phyloP scores from a whole-genome alignment of 2,329 filamentous ascomycete species.

The Ceratocystis huliohia region DNA sequence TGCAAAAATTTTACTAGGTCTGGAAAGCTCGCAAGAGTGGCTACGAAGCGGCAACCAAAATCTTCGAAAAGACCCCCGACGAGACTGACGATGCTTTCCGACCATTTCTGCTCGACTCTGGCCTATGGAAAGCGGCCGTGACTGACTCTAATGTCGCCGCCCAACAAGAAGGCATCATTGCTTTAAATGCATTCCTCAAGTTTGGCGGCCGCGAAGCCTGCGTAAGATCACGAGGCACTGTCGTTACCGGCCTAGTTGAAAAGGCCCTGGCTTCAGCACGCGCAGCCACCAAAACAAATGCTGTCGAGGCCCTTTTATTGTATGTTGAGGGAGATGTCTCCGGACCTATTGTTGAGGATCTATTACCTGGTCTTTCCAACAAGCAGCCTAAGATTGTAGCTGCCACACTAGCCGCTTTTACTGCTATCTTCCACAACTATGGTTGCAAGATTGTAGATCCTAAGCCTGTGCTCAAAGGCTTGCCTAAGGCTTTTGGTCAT shows the following conservation, averaged over 20 bases:
- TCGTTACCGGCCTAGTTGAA: conserved; percentile 70
- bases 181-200: conserved; percentile 84
- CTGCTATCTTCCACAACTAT: conserved; percentile 80
- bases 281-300: conserved; percentile 75
- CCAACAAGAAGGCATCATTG: conserved; percentile 80
- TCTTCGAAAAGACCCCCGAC: conserved; percentile 72
- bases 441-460: conserved; percentile 90
- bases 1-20: conserved; percentile 36
- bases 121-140: conserved; percentile 84
- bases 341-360: conserved; percentile 76
- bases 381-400: conserved; percentile 84
- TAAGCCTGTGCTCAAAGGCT: conserved; percentile 73
- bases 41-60: conserved; percentile 83
- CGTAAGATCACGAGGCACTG: conserved; percentile 60
- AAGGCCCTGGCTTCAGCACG: conserved; percentile 82
- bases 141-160: conserved; percentile 93
- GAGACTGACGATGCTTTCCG: conserved; percentile 76
- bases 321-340: conserved; percentile 83
- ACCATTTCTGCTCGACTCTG: conserved; percentile 73
- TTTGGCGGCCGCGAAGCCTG: conserved; percentile 72
- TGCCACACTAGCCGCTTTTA: conserved; percentile 59
- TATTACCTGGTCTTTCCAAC: conserved; percentile 68
- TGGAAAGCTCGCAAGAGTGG: conserved; percentile 96
- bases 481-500: conserved; percentile 87
- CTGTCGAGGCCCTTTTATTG: conserved; percentile 73